Percentiles rank a stretch among this genome's conserved stretches.
These are phyloP conservation scores for Dioszegia crocea DNA, from an alignment of 768 basidiomycete species.

Conservation along the genomic window DNA sequence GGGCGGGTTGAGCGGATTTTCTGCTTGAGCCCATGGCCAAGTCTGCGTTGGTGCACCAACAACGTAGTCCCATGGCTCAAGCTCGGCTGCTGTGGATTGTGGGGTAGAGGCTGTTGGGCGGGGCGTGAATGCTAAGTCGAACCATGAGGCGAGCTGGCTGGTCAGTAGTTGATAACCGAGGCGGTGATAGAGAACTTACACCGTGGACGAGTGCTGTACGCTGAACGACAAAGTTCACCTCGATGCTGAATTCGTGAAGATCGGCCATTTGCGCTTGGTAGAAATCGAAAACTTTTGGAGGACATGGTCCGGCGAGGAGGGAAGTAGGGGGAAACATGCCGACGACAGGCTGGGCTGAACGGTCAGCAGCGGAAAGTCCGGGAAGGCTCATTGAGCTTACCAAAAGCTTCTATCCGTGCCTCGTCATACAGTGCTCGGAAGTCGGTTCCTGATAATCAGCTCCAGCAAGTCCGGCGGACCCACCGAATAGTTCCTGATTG, in stretches of 20 bases:
- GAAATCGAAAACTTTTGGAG: conserved; percentile 47
- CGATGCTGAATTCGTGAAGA: conserved; percentile 40
- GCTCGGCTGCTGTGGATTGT: neutral
- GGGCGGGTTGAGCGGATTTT: conserved; percentile 34
- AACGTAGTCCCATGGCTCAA: conserved; percentile 34
- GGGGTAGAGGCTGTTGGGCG: conserved; percentile 13
- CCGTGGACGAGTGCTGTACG: conserved; percentile 43
- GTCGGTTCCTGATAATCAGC: conserved; percentile 27
- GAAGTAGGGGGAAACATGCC: conserved; percentile 46
- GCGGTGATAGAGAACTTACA: conserved; percentile 28
- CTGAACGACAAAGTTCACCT: conserved; percentile 38
- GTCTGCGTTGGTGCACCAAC: conserved; percentile 17
- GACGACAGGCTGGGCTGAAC: conserved; percentile 44
- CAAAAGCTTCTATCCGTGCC: conserved; percentile 45
- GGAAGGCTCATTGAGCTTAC: conserved; percentile 16
- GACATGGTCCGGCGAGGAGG: conserved; percentile 31
- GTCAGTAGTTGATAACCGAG: neutral
- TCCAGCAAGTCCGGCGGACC: neutral
- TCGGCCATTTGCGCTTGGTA: conserved; percentile 37
- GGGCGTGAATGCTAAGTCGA: conserved; percentile 45
- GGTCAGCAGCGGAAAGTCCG: neutral
- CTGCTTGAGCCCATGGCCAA: conserved; percentile 32
- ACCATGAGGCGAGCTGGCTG: conserved; percentile 47
- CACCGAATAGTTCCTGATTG: conserved; percentile 44
- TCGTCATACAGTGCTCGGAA: conserved; percentile 37